Base-by-base conservation (phyloP, 768 basidiomycete species). In the Hericium alpestre region DNA sequence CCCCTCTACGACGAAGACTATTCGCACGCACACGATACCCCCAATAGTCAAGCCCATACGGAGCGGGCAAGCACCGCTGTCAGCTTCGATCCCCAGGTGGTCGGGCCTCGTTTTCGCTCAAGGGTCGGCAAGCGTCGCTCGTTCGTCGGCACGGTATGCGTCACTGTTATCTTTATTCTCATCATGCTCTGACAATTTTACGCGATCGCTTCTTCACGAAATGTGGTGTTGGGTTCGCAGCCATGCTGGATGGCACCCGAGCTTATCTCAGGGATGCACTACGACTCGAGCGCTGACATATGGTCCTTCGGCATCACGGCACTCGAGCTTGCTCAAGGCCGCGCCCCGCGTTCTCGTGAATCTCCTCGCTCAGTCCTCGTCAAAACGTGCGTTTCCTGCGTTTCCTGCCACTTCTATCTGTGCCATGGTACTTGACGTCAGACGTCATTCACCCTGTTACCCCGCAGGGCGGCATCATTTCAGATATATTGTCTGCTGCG, bases 191-290 rank as follows among this genome's bases (percentile, higher is more conserved):
- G 38, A 48, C 16, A 32, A 22, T 12, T 15, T 38, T 32, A 7
- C 32, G 32, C 32, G 32, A 32, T 32, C 32, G 32, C 32, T 32
- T 25, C 41, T 27, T 27, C 46, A 9, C 58, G 43, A 39, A 47
- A 41, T 13, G n/a, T 41, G 16, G n/a, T 32, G 27, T 39, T 23
- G 37, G 3, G 16, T n/a, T 38, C 20, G 15, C 48, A 84, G 82
- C 94, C 94, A 1, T 91, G 89, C 67, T 96, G 91, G 91, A 97
- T 96, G 93, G 91, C 94, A 0, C 94, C 94, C 1, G 94, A 97
- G 64, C 79, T 96, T 22, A 89, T 97, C 50, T 79, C 87, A 62
- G 88, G 92, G 52, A 80, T 79, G 62, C 80, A 82, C 56, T 95
- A 94, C 67, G 92, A 94, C 66, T 79, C 83, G 12, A 80, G 84